These are phyloP conservation scores for Wickerhamomyces bovis DNA, from an alignment of 805 yeast species.

Conservation along the genomic window DNA sequence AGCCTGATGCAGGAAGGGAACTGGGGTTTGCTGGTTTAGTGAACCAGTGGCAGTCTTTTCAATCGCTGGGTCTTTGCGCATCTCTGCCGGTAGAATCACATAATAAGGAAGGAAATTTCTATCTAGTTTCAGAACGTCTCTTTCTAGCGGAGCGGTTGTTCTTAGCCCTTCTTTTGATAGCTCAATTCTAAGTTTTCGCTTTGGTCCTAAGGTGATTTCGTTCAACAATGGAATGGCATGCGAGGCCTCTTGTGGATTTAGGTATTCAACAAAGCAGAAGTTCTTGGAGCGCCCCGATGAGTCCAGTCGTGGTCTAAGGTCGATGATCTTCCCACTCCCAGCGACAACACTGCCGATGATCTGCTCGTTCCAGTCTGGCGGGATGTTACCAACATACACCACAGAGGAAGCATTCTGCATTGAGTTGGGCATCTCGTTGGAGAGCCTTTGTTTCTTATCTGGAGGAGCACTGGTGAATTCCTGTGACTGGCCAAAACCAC, in stretches of 20 bases:
- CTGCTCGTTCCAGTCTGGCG: constrained; percentile 66
- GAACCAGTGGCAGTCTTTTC: constrained; percentile 30
- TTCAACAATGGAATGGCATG: constrained; percentile 39
- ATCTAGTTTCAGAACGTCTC: constrained; percentile 38
- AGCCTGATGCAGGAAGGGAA: constrained; percentile 1
- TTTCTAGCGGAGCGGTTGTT: constrained; percentile 26
- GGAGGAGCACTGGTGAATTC: not conserved
- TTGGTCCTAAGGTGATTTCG: constrained; percentile 39
- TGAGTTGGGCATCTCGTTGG: not conserved
- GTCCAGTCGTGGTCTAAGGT: constrained; percentile 39
- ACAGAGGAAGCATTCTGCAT: constrained; percentile 28
- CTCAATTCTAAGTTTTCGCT: constrained; percentile 46
- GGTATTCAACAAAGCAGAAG: constrained; percentile 60
- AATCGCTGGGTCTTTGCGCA: constrained; percentile 7
- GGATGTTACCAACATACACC: constrained; percentile 56
- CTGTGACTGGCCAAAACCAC: constrained; percentile 3
- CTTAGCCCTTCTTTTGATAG: constrained; percentile 56
- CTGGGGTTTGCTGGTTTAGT: not conserved
- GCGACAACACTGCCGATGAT: constrained; percentile 59
- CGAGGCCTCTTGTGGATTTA: constrained; percentile 45
- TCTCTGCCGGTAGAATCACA: constrained; percentile 45
- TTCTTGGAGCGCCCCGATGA: constrained; percentile 54
- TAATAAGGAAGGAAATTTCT: constrained; percentile 47
- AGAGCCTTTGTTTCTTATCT: not conserved
- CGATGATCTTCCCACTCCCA: constrained; percentile 67